Conservation (phyloP, 1,284 basidiomycete genomes). For the Pyrrhoderma noxium region DNA sequence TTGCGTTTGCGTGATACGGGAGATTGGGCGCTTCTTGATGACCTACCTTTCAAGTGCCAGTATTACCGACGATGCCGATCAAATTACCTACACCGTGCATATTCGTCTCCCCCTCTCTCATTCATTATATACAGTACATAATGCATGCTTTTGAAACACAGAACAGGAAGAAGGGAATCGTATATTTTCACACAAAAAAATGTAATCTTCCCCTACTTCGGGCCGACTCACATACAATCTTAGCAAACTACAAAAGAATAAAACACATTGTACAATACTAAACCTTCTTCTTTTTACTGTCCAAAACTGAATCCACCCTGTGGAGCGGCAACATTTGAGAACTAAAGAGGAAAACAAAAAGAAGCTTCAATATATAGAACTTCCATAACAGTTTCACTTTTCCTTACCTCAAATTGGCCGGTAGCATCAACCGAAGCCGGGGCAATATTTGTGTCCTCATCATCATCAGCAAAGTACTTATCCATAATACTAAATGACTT, state of each 20-base stretch:
- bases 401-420: constrained; percentile 88
- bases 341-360: constrained; percentile 37
- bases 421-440: constrained; percentile 81
- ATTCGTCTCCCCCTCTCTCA: not conserved
- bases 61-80: not conserved
- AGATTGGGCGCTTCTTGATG: too few species aligned
- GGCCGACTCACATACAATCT: too few species aligned
- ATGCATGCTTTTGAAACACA: too few species aligned
- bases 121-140: not conserved
- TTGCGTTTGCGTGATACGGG: too few species aligned
- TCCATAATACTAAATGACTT: constrained; percentile 99
- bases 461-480: constrained; percentile 87
- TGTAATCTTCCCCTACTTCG: too few species aligned
- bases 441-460: constrained; percentile 75
- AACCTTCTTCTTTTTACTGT: constrained; percentile 26
- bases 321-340: constrained; percentile 76
- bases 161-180: too few species aligned
- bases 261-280: not conserved
- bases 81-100: not conserved
- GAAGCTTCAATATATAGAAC: constrained; percentile 4
- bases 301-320: constrained; percentile 95
- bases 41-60: not conserved
- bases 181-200: too few species aligned
- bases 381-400: too few species aligned
- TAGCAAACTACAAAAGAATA: too few species aligned